phyloP scores from a whole-genome alignment of 208 protist genomes.

The Willaertia magna region DNA sequence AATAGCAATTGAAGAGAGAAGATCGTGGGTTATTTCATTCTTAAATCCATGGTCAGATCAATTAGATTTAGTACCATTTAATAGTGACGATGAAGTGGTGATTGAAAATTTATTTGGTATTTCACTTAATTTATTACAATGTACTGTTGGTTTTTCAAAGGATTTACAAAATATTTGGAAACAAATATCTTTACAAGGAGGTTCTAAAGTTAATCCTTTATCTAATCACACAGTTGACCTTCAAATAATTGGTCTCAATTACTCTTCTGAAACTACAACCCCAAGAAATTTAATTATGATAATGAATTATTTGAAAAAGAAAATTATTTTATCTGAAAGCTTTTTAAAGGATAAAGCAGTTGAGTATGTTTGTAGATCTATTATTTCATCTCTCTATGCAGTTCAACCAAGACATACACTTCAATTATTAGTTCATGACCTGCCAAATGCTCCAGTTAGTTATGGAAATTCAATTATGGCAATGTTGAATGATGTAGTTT shows the following conservation, averaged over 20 bases:
- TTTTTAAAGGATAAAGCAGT: background rate
- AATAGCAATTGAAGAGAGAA: background rate
- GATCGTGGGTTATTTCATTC: background rate
- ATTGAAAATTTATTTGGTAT: background rate
- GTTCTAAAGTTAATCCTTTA: background rate
- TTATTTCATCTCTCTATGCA: background rate
- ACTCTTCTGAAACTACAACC: background rate
- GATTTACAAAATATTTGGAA: background rate
- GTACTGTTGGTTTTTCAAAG: background rate
- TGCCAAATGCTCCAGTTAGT: background rate
- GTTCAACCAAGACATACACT: background rate
- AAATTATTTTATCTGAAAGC: background rate
- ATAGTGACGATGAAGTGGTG: background rate
- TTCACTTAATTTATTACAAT: background rate
- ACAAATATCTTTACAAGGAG: background rate
- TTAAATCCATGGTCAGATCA: background rate
- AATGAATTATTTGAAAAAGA: background rate
- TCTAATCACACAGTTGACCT: background rate
- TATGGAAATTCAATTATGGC: background rate
- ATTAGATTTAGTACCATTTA: background rate
- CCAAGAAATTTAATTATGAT: background rate
- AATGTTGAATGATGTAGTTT: background rate
- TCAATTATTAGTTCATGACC: background rate
- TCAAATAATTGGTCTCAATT: background rate
- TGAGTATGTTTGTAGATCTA: background rate